Evolutionary conservation across 345 rosid genomes (phyloP), one percentile per base, ranked within the genome.

Genomic region (Rhizophora mangle): DNA sequence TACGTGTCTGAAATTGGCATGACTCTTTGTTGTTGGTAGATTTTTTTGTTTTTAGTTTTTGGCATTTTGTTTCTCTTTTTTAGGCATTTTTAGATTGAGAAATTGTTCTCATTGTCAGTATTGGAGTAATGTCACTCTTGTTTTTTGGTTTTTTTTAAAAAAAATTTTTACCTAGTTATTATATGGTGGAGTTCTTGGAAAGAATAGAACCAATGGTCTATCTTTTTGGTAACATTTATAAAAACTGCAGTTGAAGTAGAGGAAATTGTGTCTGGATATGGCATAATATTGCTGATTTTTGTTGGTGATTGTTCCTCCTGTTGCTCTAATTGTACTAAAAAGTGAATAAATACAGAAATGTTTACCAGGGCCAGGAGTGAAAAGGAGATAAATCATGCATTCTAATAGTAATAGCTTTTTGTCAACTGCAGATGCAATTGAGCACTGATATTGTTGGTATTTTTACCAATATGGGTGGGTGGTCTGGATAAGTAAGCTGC

Each of bases 121-220:
- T 43, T 43, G 49, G 18, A 43, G 49, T 13, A 43, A 43, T 13
- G 18, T 43, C 16, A 4, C 5, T 43, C 3, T 43, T 43, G 49
- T 19, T 15, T 43, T 43, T 43, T 13, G 24, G 24, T 24, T 43
- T 39, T 39, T 1, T 36, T 7, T 36, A 5, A 34, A 34, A 15
- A 5, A 34, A 34, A 15, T 3, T 21, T 78, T 11, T 24, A 0
- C 4, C 1, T 53, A 20, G 63, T 36, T 64, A 26, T 30, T 60
- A 21, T 24, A 11, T 22, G 56, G 68, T 21, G 62, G 59, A 68
- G 65, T 74, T 46, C 26, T 54, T 67, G 47, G 49, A 47, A 74
- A 65, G 60, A 71, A 71, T 69, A 64, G 68, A 73, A 73, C 58
- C 19, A 65, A 20, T 30, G 11, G 18, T 43, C 1, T 20, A 36